Percentiles rank a stretch among this genome's conserved stretches.
These are phyloP conservation scores for Huntiella omanensis DNA, from an alignment of 2,329 filamentous ascomycete species.

Conservation along the genomic window DNA sequence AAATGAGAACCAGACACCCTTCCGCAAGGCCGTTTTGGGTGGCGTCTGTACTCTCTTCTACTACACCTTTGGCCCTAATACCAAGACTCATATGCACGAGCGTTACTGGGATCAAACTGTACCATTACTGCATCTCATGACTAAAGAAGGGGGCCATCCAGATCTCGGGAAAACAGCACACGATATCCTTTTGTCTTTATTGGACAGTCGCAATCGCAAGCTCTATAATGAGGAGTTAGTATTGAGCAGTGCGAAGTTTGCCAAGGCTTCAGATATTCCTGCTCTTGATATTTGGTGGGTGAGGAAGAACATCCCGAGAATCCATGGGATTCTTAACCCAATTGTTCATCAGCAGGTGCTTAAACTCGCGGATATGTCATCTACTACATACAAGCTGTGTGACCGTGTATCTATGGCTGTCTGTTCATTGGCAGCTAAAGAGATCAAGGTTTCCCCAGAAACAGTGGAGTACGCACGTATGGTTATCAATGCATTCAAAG, in stretches of 20 bases:
- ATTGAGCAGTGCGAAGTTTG: slow-evolving; percentile 36
- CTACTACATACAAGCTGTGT: slow-evolving; percentile 17
- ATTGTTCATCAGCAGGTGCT: slow-evolving; percentile 42
- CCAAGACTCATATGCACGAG: slow-evolving; percentile 47
- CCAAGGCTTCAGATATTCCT: slow-evolving; percentile 56
- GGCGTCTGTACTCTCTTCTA: slow-evolving; percentile 69
- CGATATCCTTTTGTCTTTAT: slow-evolving; percentile 47
- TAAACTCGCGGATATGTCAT: slow-evolving; percentile 41
- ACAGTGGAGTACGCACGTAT: slow-evolving; percentile 51
- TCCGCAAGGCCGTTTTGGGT: slow-evolving; percentile 39
- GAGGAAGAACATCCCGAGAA: slow-evolving; percentile 44
- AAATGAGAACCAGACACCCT: slow-evolving; percentile 35
- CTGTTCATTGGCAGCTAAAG: slow-evolving; percentile 31
- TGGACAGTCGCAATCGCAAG: slow-evolving; percentile 38
- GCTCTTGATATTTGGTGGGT: slow-evolving; percentile 75
- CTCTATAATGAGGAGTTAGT: slow-evolving; percentile 62
- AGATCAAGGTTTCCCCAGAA: slow-evolving; percentile 75
- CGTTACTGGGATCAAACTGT: slow-evolving; percentile 64
- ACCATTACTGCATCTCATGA: slow-evolving; percentile 17
- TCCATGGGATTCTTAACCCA: slow-evolving; percentile 44
- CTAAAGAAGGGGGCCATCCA: slow-evolving; percentile 7
- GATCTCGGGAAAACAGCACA: slow-evolving; percentile 36
- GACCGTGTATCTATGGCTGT: slow-evolving; percentile 2
- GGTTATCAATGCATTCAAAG: slow-evolving; percentile 5
- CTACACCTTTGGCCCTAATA: slow-evolving; percentile 58